A percentile compares a stretch with the other conserved stretches of the same genome.
Evolutionary conservation across 768 basidiomycete species (phyloP).

Genomic region (Phlegmacium glaucopus): DNA sequence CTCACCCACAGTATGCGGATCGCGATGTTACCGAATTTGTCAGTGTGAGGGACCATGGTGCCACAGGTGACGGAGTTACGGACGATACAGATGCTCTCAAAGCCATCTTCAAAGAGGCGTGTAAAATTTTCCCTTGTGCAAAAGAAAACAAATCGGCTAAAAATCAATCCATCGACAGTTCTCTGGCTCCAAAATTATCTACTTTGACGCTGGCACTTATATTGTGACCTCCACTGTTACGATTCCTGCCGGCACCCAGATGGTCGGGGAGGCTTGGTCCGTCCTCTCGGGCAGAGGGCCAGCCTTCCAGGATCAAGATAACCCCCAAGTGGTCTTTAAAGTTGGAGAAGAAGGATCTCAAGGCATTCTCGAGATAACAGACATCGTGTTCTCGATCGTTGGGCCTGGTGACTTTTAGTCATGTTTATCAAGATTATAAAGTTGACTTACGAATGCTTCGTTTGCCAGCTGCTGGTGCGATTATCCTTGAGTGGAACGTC

Average conservation of each 20-base stretch:
- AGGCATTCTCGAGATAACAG: slow-evolving; percentile 60
- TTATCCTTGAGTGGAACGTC: slow-evolving; percentile 68
- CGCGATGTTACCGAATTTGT: slow-evolving; percentile 64
- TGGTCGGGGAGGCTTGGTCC: slow-evolving; percentile 65
- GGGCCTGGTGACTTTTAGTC: slow-evolving; percentile 37
- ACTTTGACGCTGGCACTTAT: slow-evolving; percentile 68
- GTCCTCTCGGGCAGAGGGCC: slow-evolving; percentile 50
- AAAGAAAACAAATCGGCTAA: neutral
- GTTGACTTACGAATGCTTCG: neutral
- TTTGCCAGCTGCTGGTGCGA: slow-evolving; percentile 47
- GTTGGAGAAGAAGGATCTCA: slow-evolving; percentile 44
- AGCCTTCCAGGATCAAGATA: slow-evolving; percentile 40
- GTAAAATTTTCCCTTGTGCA: slow-evolving; percentile 1
- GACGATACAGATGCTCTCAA: slow-evolving; percentile 74
- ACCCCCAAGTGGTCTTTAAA: slow-evolving; percentile 43
- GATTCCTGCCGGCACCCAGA: slow-evolving; percentile 52
- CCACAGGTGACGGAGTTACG: slow-evolving; percentile 68
- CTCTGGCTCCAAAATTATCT: slow-evolving; percentile 71
- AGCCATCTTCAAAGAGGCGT: slow-evolving; percentile 53
- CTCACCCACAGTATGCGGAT: slow-evolving; percentile 63
- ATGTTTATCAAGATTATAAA: neutral
- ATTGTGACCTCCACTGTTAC: slow-evolving; percentile 51
- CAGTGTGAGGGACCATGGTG: slow-evolving; percentile 68
- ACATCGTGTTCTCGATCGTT: slow-evolving; percentile 58
- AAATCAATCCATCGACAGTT: slow-evolving; percentile 35